These are phyloP conservation scores for Fusarium palustre DNA, from an alignment of 2,329 filamentous ascomycete species.

Conservation along the genomic window DNA sequence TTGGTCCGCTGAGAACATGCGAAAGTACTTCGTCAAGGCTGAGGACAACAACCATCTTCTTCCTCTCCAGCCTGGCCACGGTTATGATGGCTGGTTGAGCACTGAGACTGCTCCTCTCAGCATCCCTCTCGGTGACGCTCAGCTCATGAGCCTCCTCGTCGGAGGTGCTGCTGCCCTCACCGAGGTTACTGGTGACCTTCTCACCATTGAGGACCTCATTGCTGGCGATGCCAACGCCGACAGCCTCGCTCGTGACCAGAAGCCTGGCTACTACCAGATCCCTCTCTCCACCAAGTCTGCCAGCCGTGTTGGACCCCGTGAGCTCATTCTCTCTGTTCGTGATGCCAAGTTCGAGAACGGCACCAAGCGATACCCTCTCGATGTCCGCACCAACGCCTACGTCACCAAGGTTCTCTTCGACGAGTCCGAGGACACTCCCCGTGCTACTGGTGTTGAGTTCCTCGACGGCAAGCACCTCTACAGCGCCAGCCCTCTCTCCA, in stretches of 20 bases:
- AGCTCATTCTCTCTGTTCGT: constrained; percentile 60
- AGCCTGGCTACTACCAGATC: constrained; percentile 64
- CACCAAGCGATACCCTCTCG: constrained; percentile 38
- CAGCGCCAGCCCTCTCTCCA: constrained; percentile 32
- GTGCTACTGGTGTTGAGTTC: constrained; percentile 51
- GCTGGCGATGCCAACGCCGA: constrained; percentile 36
- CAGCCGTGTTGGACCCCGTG: constrained; percentile 65
- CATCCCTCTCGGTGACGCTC: constrained; percentile 28
- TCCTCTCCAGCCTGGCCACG: constrained; percentile 30
- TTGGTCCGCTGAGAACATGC: constrained; percentile 70
- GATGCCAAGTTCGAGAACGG: constrained; percentile 33
- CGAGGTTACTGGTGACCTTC: constrained; percentile 18
- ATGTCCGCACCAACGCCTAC: constrained; percentile 43
- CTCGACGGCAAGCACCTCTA: constrained; percentile 46
- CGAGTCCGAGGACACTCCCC: constrained; percentile 42
- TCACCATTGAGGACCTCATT: constrained; percentile 34
- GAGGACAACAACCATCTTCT: constrained; percentile 65
- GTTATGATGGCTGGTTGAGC: constrained; percentile 40
- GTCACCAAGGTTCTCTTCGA: constrained; percentile 55
- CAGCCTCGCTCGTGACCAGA: constrained; percentile 33
- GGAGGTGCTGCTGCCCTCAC: constrained; percentile 27
- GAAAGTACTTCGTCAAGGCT: constrained; percentile 67
- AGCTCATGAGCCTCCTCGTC: constrained; percentile 32
- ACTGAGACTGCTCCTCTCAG: constrained; percentile 37
- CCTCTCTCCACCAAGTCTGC: constrained; percentile 64